Evolutionary conservation across 225 moss, liverwort and hornwort species (phyloP).

Genomic region (Bryoerythrophyllum caledonicum): DNA sequence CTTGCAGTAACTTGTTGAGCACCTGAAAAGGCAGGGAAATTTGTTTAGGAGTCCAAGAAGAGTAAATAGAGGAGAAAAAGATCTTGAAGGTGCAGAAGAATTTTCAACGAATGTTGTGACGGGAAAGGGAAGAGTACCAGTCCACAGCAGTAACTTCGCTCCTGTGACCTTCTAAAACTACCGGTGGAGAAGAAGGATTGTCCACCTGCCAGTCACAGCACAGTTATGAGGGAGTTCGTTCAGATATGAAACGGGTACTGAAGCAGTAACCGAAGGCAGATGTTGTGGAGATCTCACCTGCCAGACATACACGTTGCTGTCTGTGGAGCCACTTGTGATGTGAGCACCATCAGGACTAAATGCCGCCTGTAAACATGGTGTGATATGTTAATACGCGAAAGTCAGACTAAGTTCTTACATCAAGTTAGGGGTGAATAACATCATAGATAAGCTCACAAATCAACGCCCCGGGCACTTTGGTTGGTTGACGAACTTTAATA

Average conservation of each 20-base stretch:
- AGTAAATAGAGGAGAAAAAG: too few relatives aligned
- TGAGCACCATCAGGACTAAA: slow-evolving; percentile 90
- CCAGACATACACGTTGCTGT: slow-evolving; percentile 77
- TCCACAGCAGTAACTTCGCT: slow-evolving; percentile 88
- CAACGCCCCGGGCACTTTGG: background rate
- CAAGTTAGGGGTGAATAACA: too few relatives aligned
- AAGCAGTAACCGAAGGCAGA: background rate
- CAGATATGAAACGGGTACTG: background rate
- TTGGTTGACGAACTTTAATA: background rate
- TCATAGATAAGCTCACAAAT: background rate
- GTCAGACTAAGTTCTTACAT: background rate
- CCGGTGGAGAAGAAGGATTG: slow-evolving; percentile 46
- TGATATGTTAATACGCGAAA: background rate
- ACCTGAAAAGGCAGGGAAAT: slow-evolving; percentile 44
- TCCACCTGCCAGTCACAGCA: slow-evolving; percentile 58
- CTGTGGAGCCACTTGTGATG: slow-evolving; percentile 87
- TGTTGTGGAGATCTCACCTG: slow-evolving; percentile 47
- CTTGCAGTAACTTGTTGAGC: slow-evolving; percentile 69
- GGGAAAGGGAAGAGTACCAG: slow-evolving; percentile 45
- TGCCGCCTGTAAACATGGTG: slow-evolving; percentile 50
- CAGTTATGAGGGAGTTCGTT: background rate
- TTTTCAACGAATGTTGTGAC: background rate
- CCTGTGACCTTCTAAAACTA: slow-evolving; percentile 64
- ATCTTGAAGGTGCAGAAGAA: too few relatives aligned
- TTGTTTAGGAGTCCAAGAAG: too few relatives aligned